Evolutionary conservation across 164 flowering plant species (phyloP).

Genomic region (Vitis riparia): DNA sequence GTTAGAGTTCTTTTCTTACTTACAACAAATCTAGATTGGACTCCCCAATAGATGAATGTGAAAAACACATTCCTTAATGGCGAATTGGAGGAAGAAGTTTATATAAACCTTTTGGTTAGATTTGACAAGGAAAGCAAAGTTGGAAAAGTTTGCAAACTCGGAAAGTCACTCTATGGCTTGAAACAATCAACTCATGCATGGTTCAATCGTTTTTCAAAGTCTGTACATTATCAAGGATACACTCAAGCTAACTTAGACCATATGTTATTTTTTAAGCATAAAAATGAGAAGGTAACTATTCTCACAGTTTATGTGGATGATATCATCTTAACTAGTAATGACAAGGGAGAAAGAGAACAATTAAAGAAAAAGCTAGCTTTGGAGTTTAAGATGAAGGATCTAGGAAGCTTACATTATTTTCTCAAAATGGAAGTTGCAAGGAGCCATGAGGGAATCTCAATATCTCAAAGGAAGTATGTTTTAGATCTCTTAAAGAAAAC

Average conservation of each 20-base stretch:
- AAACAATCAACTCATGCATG: not conserved
- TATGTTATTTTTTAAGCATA: not conserved
- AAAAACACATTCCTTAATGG: conserved; percentile 1
- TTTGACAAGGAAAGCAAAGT: not conserved
- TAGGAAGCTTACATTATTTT: not conserved
- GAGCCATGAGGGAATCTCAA: not conserved
- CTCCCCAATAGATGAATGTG: no score
- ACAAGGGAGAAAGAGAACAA: not conserved
- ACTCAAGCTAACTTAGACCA: not conserved
- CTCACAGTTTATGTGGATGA: not conserved
- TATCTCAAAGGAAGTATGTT: not conserved
- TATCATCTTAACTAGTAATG: not conserved
- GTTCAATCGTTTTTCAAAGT: no score
- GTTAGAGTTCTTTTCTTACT: no score
- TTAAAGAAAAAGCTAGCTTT: not conserved
- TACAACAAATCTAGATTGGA: no score
- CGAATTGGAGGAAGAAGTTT: not conserved
- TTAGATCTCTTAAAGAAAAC: not conserved
- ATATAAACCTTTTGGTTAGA: no score
- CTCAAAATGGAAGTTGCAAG: not conserved
- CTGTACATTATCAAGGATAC: not conserved
- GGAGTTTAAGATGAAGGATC: not conserved
- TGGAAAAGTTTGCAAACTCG: not conserved
- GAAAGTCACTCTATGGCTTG: not conserved
- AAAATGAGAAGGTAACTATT: not conserved